A percentile compares a stretch with the other conserved stretches of the same genome.
phyloP scores from a whole-genome alignment of 306 rosid genomes.

The Inga laurina region DNA sequence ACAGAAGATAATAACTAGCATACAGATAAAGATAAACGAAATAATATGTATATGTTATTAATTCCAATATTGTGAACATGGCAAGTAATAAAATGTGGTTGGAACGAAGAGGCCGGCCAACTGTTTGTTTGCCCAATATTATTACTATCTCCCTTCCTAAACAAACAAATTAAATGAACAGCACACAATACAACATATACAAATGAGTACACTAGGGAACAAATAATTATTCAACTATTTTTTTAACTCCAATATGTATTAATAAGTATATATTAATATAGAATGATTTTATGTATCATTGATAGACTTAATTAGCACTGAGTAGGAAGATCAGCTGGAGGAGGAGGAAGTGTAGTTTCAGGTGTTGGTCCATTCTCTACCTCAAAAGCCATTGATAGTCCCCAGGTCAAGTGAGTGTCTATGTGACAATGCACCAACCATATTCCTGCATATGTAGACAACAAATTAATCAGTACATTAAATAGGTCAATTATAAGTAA shows the following conservation, averaged over 20 bases:
- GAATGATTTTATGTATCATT: not conserved
- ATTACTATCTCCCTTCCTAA: not conserved
- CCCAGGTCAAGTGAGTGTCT: conserved; percentile 53
- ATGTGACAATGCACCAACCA: conserved; percentile 60
- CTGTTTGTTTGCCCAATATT: not conserved
- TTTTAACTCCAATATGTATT: not conserved
- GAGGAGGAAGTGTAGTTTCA: conserved; percentile 42
- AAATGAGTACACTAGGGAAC: not conserved
- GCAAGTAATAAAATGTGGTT: not conserved
- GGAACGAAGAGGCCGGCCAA: not conserved
- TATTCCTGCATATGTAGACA: conserved; percentile 33
- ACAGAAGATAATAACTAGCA: not conserved
- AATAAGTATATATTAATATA: not conserved
- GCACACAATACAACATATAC: not conserved
- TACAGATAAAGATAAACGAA: not conserved
- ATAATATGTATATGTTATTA: not conserved
- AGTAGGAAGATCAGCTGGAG: conserved; percentile 60
- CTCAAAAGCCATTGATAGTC: conserved; percentile 44
- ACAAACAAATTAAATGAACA: not conserved
- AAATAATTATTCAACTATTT: not conserved
- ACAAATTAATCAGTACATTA: not conserved
- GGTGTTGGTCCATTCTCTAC: conserved; percentile 21
- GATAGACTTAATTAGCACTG: conserved; percentile 29
- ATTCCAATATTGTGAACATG: not conserved
- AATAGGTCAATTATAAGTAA: too few relatives aligned